Conservation (phyloP, 2,329 filamentous ascomycete genomes). For the Ascochyta fabae region DNA sequence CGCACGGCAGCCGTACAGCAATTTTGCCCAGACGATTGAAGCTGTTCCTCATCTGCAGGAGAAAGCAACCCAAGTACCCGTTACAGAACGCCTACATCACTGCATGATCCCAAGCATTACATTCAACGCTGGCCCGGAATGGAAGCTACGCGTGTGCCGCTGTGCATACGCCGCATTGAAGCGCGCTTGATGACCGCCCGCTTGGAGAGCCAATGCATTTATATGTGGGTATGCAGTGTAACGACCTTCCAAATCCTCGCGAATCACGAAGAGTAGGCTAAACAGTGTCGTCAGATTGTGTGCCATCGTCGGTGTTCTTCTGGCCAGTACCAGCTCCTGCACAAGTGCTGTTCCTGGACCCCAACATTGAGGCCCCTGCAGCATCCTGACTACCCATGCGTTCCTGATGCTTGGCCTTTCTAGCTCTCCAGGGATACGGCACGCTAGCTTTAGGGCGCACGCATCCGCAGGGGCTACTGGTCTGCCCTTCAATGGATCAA, state of each 20-base stretch:
- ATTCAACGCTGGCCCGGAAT: not conserved
- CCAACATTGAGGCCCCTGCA: conserved; percentile 25
- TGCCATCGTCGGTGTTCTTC: conserved; percentile 11
- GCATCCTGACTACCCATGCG: conserved; percentile 28
- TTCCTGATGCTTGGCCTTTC: conserved; percentile 30
- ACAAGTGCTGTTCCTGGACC: conserved; percentile 36
- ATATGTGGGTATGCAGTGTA: conserved; percentile 7
- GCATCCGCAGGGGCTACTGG: conserved; percentile 35
- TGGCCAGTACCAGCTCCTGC: conserved; percentile 30
- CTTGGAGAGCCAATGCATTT: not conserved
- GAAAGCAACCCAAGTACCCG: not conserved
- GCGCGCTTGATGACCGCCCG: conserved; percentile 2
- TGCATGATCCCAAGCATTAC: not conserved
- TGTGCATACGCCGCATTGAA: conserved; percentile 1
- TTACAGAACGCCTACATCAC: conserved; percentile 5
- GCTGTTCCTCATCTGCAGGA: not conserved
- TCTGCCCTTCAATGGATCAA: conserved; percentile 38
- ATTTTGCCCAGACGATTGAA: not conserved
- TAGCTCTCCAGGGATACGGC: conserved; percentile 25
- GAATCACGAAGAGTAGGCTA: conserved; percentile 14
- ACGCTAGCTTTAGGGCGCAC: conserved; percentile 28
- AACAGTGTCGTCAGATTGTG: conserved; percentile 5
- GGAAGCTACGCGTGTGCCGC: not conserved
- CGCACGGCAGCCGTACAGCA: not conserved
- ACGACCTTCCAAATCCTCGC: conserved; percentile 10